Conservation (phyloP, 768 basidiomycete species). For the Chalciporus piperatus region DNA sequence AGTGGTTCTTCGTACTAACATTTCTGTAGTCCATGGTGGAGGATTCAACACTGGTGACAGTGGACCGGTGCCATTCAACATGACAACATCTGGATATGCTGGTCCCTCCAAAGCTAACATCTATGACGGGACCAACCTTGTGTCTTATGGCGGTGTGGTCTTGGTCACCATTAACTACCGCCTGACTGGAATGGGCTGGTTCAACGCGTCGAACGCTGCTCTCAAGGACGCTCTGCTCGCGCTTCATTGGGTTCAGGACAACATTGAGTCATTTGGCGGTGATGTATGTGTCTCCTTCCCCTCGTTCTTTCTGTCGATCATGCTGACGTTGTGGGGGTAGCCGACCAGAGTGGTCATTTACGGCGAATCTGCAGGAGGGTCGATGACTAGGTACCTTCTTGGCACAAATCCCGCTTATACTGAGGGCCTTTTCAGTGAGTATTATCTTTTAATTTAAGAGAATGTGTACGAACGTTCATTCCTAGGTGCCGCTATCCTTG, state of each 20-base stretch:
- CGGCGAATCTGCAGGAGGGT: conserved; percentile 21
- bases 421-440: conserved; percentile 17
- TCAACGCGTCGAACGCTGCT: conserved; percentile 22
- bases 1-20: no score
- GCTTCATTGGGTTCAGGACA: conserved; percentile 35
- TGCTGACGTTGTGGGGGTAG: background rate
- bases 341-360: conserved; percentile 16
- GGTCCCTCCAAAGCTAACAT: conserved; percentile 18
- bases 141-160: conserved; percentile 24
- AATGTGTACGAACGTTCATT: background rate
- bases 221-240: conserved; percentile 34
- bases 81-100: conserved; percentile 19
- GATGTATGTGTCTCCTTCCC: conserved; percentile 19
- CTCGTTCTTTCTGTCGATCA: background rate
- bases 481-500: conserved; percentile 15
- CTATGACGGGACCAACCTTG: conserved; percentile 23
- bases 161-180: conserved; percentile 25
- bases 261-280: conserved; percentile 38
- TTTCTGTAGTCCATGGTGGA: conserved; percentile 17
- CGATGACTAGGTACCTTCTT: conserved; percentile 15
- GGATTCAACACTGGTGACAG: conserved; percentile 14
- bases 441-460: no score
- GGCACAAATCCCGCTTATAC: conserved; percentile 19
- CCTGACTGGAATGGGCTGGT: conserved; percentile 22
- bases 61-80: conserved; percentile 19